phyloP scores from a whole-genome alignment of 2,329 filamentous ascomycete genomes.

The Xylariaceae sp. region DNA sequence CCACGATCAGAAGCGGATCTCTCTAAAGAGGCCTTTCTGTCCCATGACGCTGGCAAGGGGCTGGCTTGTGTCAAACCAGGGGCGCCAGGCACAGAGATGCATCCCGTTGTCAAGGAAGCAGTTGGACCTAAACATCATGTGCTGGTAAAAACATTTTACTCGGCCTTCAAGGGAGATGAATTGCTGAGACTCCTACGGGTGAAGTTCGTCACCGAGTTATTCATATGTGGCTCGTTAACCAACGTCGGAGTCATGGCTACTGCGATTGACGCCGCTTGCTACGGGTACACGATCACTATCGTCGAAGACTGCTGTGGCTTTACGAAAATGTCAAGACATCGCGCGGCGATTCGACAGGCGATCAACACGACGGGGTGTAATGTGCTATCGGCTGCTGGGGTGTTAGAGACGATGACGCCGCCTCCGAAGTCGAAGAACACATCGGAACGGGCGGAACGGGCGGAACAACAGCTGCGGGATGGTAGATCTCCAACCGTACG shows the following conservation, averaged over 20 bases:
- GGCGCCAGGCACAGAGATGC: slow-evolving; percentile 43
- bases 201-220: slow-evolving; percentile 84
- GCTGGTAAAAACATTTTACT: slow-evolving; percentile 74
- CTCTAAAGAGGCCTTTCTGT: slow-evolving; percentile 37
- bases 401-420: slow-evolving; percentile 40
- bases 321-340: slow-evolving; percentile 62
- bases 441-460: slow-evolving; percentile 13
- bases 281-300: slow-evolving; percentile 81
- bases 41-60: slow-evolving; percentile 29
- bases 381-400: slow-evolving; percentile 52
- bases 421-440: slow-evolving; percentile 13
- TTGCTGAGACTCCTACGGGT: slow-evolving; percentile 73
- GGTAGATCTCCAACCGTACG: slow-evolving; percentile 28
- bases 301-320: slow-evolving; percentile 87
- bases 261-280: slow-evolving; percentile 79
- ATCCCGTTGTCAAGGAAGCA: slow-evolving; percentile 36
- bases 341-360: slow-evolving; percentile 64
- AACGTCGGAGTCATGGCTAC: slow-evolving; percentile 90
- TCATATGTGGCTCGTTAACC: slow-evolving; percentile 77
- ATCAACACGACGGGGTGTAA: slow-evolving; percentile 69
- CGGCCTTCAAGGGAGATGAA: slow-evolving; percentile 70
- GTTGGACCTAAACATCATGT: slow-evolving; percentile 46
- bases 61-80: slow-evolving; percentile 41
- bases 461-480: slow-evolving; percentile 7
- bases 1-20: slow-evolving; percentile 20